Conservation (phyloP, 441 rosid species). For the Populus hybrid region DNA sequence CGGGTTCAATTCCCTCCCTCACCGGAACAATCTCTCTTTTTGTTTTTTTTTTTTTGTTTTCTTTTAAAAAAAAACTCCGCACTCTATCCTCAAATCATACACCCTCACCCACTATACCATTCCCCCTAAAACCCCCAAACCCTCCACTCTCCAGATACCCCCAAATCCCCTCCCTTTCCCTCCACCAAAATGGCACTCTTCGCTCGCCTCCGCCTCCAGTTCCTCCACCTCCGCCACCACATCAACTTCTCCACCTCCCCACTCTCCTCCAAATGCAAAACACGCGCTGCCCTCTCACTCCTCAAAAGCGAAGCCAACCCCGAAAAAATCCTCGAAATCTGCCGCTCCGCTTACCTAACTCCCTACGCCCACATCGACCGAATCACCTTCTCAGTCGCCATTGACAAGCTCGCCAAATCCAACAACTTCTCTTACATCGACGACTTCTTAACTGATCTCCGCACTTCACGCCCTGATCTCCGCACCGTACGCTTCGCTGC, state of each 20-base stretch:
- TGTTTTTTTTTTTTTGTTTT: too few relatives aligned
- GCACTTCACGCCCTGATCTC: constrained; percentile 49
- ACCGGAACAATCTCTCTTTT: too few relatives aligned
- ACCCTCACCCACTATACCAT: not conserved
- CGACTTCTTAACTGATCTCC: constrained; percentile 54
- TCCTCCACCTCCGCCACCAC: constrained; percentile 25
- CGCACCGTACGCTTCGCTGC: constrained; percentile 50
- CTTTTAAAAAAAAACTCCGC: not conserved
- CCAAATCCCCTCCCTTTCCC: not conserved
- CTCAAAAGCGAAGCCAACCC: constrained; percentile 67
- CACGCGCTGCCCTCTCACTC: constrained; percentile 64
- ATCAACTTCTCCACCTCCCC: constrained; percentile 44
- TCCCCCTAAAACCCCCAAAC: constrained; percentile 3
- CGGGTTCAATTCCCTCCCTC: constrained; percentile 47
- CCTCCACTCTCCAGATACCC: not conserved
- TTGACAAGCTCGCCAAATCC: constrained; percentile 43
- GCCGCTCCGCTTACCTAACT: constrained; percentile 64
- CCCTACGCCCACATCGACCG: constrained; percentile 63
- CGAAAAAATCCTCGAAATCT: constrained; percentile 64
- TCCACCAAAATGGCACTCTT: constrained; percentile 43
- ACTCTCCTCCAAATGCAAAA: constrained; percentile 49
- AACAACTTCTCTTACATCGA: constrained; percentile 46
- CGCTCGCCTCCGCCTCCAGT: constrained; percentile 45
- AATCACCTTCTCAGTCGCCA: constrained; percentile 62
- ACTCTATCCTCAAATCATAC: not conserved